phyloP scores from a whole-genome alignment of 2,329 filamentous ascomycete species.

The Aspergillus latus region DNA sequence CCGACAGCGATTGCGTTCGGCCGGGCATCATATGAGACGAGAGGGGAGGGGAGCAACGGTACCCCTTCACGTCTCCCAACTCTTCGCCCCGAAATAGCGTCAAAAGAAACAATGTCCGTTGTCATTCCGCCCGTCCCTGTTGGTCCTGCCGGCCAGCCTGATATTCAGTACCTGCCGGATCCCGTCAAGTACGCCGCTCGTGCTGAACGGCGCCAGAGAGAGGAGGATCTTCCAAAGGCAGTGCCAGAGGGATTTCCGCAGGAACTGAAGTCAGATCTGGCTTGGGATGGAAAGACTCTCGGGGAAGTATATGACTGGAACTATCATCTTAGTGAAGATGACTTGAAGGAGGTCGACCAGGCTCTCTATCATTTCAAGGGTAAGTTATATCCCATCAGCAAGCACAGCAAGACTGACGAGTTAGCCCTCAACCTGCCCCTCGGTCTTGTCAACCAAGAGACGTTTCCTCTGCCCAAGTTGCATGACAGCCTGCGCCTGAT shows the following conservation, averaged over 20 bases:
- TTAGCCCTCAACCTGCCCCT: conserved; percentile 32
- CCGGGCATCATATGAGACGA: background rate
- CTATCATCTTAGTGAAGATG: conserved; percentile 35
- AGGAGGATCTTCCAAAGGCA: conserved; percentile 19
- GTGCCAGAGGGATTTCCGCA: conserved; percentile 46
- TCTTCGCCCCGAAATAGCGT: background rate
- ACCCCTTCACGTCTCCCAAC: background rate
- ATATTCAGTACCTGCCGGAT: conserved; percentile 33
- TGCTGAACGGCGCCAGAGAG: conserved; percentile 21
- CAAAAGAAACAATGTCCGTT: background rate
- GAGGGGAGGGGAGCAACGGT: background rate
- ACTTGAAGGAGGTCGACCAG: conserved; percentile 46
- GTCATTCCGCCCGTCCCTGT: conserved; percentile 3
- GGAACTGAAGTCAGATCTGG: conserved; percentile 43
- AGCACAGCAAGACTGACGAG: background rate
- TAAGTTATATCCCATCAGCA: conserved; percentile 10
- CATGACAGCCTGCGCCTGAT: conserved; percentile 33
- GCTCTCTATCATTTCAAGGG: conserved; percentile 47
- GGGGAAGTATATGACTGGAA: conserved; percentile 43
- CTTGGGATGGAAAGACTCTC: conserved; percentile 49
- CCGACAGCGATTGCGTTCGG: background rate
- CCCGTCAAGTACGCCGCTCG: conserved; percentile 29
- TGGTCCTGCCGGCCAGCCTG: conserved; percentile 24
- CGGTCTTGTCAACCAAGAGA: conserved; percentile 47
- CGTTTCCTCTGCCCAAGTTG: conserved; percentile 45